Evolutionary conservation across 192 early-diverging fungal species (phyloP).

Genomic region (Glomus cerebriforme): DNA sequence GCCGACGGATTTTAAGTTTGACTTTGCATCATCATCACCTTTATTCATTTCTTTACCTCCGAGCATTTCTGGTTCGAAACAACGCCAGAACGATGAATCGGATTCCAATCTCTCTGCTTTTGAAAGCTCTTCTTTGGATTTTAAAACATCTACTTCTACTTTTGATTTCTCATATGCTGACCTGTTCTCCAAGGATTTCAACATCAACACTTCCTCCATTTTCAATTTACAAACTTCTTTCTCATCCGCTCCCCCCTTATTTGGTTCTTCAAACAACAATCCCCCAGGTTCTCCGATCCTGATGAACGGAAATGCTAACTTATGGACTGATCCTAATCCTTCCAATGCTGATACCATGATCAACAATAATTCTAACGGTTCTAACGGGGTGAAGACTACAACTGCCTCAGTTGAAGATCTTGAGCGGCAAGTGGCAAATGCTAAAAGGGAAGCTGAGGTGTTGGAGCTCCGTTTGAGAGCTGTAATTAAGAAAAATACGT

Average conservation of each 20-base stretch:
- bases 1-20: conserved; percentile 21
- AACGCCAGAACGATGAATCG: not conserved
- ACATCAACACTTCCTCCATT: conserved; percentile 24
- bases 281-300: not conserved
- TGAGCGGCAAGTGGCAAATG: conserved; percentile 36
- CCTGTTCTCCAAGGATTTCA: conserved; percentile 26
- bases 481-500: conserved; percentile 36
- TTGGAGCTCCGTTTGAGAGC: conserved; percentile 33
- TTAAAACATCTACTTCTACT: not conserved
- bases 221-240: conserved; percentile 28
- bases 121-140: not conserved
- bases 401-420: conserved; percentile 32
- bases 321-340: not conserved
- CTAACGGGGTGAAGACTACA: not conserved
- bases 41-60: not conserved
- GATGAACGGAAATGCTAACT: not conserved
- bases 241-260: conserved; percentile 7
- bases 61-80: conserved; percentile 1
- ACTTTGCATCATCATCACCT: conserved; percentile 15
- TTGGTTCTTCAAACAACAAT: conserved; percentile 24
- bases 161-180: conserved; percentile 6
- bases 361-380: not conserved
- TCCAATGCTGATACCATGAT: conserved; percentile 7
- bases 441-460: conserved; percentile 30
- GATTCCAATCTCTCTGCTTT: not conserved